A percentile compares a stretch with the other conserved stretches of the same genome.
Evolutionary conservation across 176 grass and related monocot species (phyloP).

Genomic region (Poa annua): DNA sequence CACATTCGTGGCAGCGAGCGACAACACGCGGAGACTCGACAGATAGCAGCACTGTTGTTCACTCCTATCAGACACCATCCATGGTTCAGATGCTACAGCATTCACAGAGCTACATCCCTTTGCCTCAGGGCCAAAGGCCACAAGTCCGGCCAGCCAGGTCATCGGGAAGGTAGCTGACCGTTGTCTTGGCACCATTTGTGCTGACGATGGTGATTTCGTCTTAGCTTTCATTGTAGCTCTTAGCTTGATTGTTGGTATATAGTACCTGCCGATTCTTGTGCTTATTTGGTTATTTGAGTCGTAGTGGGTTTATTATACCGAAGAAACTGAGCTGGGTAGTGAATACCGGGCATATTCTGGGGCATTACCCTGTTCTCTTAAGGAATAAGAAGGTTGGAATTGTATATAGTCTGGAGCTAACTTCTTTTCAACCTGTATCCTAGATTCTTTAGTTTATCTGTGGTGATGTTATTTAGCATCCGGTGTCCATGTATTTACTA

Average conservation of each 20-base stretch:
- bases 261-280: slow-evolving; percentile 47
- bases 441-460: slow-evolving; percentile 23
- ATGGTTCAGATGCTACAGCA: slow-evolving; percentile 89
- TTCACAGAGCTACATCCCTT: slow-evolving; percentile 57
- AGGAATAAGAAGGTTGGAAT: slow-evolving; percentile 41
- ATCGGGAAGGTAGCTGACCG: slow-evolving; percentile 36
- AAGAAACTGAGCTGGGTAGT: slow-evolving; percentile 2
- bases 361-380: slow-evolving; percentile 39
- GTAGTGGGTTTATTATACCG: slow-evolving; percentile 16
- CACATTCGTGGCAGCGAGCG: slow-evolving; percentile 93
- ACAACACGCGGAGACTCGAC: slow-evolving; percentile 86
- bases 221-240: slow-evolving; percentile 37
- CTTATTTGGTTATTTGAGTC: slow-evolving; percentile 45
- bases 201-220: slow-evolving; percentile 4
- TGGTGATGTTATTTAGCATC: slow-evolving; percentile 14
- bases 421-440: background rate
- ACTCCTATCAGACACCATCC: slow-evolving; percentile 83
- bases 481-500: background rate
- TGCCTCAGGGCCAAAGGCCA: slow-evolving; percentile 31
- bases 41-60: slow-evolving; percentile 60
- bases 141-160: slow-evolving; percentile 24
- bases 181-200: slow-evolving; percentile 26
- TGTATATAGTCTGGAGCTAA: slow-evolving; percentile 33
- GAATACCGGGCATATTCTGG: slow-evolving; percentile 38
- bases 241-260: slow-evolving; percentile 48